phyloP scores from a whole-genome alignment of 495 filamentous ascomycete species.

The Aspergillus egyptiacus region DNA sequence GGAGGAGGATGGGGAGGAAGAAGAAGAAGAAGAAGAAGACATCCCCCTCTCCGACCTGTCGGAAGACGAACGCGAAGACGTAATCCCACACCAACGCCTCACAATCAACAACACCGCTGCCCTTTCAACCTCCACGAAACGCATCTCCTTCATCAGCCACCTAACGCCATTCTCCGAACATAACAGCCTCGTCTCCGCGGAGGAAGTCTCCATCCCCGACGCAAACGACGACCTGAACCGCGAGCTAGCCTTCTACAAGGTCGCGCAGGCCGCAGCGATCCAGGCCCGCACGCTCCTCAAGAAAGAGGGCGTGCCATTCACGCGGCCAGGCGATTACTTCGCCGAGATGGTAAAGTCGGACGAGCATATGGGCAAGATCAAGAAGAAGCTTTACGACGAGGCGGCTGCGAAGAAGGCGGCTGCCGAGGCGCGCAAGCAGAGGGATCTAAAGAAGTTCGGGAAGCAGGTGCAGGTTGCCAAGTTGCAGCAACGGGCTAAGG shows the following conservation, averaged over 20 bases:
- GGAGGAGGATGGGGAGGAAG: constrained; percentile 41
- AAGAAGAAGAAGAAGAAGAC: constrained; percentile 49
- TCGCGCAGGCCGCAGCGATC: constrained; percentile 72
- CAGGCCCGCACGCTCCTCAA: constrained; percentile 65
- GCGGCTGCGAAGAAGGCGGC: constrained; percentile 88
- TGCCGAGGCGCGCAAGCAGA: constrained; percentile 81
- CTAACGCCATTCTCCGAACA: constrained; percentile 59
- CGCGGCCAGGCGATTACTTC: constrained; percentile 88
- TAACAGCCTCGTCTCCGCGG: constrained; percentile 51
- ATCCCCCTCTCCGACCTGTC: constrained; percentile 82
- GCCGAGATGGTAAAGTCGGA: constrained; percentile 98
- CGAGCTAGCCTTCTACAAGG: constrained; percentile 89
- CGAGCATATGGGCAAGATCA: constrained; percentile 96
- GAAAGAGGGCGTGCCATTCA: constrained; percentile 78
- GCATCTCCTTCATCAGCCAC: constrained; percentile 61
- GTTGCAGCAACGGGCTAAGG: constrained; percentile 84
- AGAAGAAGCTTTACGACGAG: constrained; percentile 86
- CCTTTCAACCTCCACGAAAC: constrained; percentile 67
- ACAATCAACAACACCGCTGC: constrained; percentile 96
- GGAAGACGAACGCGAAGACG: constrained; percentile 75
- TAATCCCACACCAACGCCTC: constrained; percentile 82
- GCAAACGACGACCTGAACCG: constrained; percentile 82
- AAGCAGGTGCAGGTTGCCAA: constrained; percentile 98
- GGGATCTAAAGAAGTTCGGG: constrained; percentile 97
- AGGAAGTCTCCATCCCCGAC: constrained; percentile 54